phyloP scores from a whole-genome alignment of 345 rosid species.

The Citrus sinensis region DNA sequence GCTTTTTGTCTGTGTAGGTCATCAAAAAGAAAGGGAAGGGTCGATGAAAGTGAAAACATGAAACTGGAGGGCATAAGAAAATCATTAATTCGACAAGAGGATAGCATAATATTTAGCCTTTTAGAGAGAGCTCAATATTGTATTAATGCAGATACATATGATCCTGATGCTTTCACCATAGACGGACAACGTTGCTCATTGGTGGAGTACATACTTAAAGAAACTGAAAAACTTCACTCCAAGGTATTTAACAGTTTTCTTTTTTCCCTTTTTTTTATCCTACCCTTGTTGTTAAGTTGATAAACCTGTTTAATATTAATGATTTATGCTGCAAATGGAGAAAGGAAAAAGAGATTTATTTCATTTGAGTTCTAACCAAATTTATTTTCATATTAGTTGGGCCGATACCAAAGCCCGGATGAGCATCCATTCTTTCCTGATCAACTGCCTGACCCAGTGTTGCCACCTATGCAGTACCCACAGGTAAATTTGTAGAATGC shows the following conservation, averaged over 20 bases:
- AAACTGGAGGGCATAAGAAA: slow-evolving; percentile 71
- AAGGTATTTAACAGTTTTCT: slow-evolving; percentile 35
- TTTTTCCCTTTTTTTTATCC: background rate
- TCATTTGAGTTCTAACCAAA: background rate
- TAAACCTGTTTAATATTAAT: background rate
- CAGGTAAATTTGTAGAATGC: slow-evolving; percentile 30
- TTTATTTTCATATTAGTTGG: slow-evolving; percentile 44
- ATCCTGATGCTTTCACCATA: slow-evolving; percentile 64
- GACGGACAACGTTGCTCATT: slow-evolving; percentile 81
- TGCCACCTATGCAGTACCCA: slow-evolving; percentile 85
- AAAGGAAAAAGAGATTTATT: background rate
- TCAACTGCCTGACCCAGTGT: slow-evolving; percentile 60
- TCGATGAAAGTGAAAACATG: slow-evolving; percentile 72
- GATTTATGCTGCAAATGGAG: background rate
- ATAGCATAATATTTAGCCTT: slow-evolving; percentile 78
- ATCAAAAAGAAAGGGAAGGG: slow-evolving; percentile 39
- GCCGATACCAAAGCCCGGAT: slow-evolving; percentile 88
- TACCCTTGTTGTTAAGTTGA: background rate
- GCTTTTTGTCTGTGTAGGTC: slow-evolving; percentile 34
- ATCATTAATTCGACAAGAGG: slow-evolving; percentile 87
- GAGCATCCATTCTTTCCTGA: slow-evolving; percentile 86
- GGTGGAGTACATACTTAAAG: slow-evolving; percentile 75
- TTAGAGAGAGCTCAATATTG: slow-evolving; percentile 85
- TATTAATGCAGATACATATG: slow-evolving; percentile 82
- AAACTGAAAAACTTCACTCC: slow-evolving; percentile 86